A percentile compares a stretch with the other conserved stretches of the same genome.
These are phyloP conservation scores for Citeromyces siamensis DNA, from an alignment of 1,139 yeast genomes.

Conservation along the genomic window DNA sequence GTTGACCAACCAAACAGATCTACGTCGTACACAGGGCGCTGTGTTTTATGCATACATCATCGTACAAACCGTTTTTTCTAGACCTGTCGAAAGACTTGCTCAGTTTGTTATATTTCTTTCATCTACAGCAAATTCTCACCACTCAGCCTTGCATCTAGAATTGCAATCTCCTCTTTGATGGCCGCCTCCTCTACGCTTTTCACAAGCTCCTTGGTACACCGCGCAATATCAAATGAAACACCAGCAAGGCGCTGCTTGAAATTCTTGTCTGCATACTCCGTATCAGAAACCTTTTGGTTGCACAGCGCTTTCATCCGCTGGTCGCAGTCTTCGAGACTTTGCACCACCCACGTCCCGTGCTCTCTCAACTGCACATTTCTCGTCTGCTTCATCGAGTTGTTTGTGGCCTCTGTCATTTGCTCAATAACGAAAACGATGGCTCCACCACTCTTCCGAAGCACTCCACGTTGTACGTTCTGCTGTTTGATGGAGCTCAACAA, in stretches of 20 bases:
- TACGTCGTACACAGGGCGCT: too few species aligned
- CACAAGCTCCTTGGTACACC: constrained; percentile 89
- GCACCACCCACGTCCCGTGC: constrained; percentile 87
- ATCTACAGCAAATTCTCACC: constrained; percentile 3
- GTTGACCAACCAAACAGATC: too few species aligned
- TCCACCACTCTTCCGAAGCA: constrained; percentile 55
- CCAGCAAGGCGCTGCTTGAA: constrained; percentile 92
- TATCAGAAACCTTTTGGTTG: constrained; percentile 34
- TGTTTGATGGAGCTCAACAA: constrained; percentile 65
- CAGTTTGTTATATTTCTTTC: neutral
- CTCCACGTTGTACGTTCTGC: constrained; percentile 68
- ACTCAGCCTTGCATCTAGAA: constrained; percentile 32
- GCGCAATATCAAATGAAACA: constrained; percentile 90
- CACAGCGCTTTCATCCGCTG: constrained; percentile 64
- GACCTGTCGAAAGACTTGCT: too few species aligned
- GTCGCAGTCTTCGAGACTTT: constrained; percentile 74
- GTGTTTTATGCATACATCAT: too few species aligned
- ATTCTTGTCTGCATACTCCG: constrained; percentile 73
- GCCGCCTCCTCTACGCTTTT: constrained; percentile 94
- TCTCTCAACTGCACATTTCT: constrained; percentile 74
- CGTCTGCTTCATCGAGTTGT: constrained; percentile 80
- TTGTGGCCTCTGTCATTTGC: constrained; percentile 87
- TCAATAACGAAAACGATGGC: constrained; percentile 69
- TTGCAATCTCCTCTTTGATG: constrained; percentile 58
- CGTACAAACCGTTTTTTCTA: too few species aligned